Evolutionary conservation across 805 yeast genomes (phyloP), one percentile per base, ranked within the genome.

Genomic region (Myxozyma melibiosi): DNA sequence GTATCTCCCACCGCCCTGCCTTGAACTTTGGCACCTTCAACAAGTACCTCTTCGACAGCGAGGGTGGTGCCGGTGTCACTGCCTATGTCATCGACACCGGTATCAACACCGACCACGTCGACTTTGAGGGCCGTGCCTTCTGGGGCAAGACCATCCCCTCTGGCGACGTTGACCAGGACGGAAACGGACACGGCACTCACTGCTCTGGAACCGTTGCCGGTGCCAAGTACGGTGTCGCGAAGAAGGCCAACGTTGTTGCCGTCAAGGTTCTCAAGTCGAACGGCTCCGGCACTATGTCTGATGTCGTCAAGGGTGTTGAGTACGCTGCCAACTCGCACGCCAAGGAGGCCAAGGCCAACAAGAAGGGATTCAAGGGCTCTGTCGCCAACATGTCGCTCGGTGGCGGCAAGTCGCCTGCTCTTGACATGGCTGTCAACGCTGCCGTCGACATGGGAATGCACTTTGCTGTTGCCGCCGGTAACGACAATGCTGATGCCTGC

Each of bases 181-280:
- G 80, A 27, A 79, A 81, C 66, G 86, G 86, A 43, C 86, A 83
- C 70, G 86, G 86, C 62, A 80, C 85, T 55, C 86, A 83, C 70
- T 82, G 84, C 71, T 83, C 86, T 41, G 86, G 86, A 67, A 83
- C 85, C 53, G 82, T 83, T 66, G 85, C 79, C 38, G 81, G 84
- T 45, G 70, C 71, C 57, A 68, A 79, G 52, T 83, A 80, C 65
- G 86, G 86, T 68, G 79, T 83, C 51, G 85, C 86, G 65, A 83
- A 83, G 74, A 76, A 78, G 61, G 85, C 81, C 51, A 73, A 78
- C 35, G 71, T 82, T 61, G 84, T 80, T 59, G 86, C 85, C 49
- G 81, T 83, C 64, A 81, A 82, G 71, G 86, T 83, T 3, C 75
- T 83, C 71, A 76, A 83, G 67, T 75, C 81, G 57, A 77, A 79